phyloP scores from a whole-genome alignment of 2,329 filamentous ascomycete genomes.

The Ilyonectria robusta region DNA sequence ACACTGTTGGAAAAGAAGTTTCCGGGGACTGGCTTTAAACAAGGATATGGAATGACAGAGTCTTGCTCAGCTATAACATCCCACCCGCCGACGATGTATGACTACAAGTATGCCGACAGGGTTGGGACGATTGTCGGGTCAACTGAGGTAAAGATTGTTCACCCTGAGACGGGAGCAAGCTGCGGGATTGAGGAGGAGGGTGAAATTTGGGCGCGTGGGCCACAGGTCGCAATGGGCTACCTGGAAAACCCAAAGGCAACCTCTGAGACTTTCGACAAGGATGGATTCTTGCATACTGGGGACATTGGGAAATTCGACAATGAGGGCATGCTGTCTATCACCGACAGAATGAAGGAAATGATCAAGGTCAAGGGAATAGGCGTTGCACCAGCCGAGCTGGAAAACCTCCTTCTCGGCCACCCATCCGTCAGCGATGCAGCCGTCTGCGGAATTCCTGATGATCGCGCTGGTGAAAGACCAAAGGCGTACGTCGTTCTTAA shows the following conservation, averaged over 20 bases:
- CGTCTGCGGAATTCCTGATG: constrained; percentile 66
- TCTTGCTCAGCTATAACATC: constrained; percentile 74
- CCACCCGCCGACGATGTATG: constrained; percentile 69
- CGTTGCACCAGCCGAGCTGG: constrained; percentile 74
- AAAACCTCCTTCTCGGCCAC: constrained; percentile 73
- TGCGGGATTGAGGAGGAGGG: constrained; percentile 66
- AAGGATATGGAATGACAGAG: constrained; percentile 80
- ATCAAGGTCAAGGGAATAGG: constrained; percentile 63
- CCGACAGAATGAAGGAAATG: constrained; percentile 71
- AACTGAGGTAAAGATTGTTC: constrained; percentile 73
- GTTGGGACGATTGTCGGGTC: constrained; percentile 70
- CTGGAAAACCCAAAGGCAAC: constrained; percentile 60
- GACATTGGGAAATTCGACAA: constrained; percentile 69
- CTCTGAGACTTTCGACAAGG: constrained; percentile 64
- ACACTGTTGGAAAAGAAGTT: constrained; percentile 69
- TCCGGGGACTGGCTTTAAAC: constrained; percentile 72
- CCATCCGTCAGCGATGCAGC: constrained; percentile 69
- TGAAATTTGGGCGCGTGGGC: constrained; percentile 62
- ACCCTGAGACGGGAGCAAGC: constrained; percentile 66
- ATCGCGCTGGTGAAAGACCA: constrained; percentile 69
- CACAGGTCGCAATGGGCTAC: constrained; percentile 66
- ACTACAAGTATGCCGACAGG: constrained; percentile 69
- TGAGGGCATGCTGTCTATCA: constrained; percentile 70
- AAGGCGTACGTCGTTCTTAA: constrained; percentile 70
- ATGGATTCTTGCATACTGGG: constrained; percentile 72